Evolutionary conservation across 2,329 filamentous ascomycete species (phyloP).

Genomic region (Pseudovirgaria hyperparasitica): DNA sequence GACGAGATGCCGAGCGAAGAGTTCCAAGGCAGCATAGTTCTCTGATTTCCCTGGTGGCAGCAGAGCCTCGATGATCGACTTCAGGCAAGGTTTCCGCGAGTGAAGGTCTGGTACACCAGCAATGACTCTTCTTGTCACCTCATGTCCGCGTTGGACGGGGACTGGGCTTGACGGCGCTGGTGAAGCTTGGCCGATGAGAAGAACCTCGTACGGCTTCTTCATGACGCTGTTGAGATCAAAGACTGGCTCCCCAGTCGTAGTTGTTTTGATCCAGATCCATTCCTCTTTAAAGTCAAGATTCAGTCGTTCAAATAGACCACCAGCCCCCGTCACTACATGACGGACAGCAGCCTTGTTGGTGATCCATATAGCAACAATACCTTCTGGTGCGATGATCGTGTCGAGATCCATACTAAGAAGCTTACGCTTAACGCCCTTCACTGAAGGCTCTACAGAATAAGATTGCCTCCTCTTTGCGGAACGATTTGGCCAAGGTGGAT

Average conservation of each 20-base stretch:
- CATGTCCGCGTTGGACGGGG: slow-evolving; percentile 11
- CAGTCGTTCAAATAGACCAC: slow-evolving; percentile 54
- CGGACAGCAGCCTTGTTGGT: slow-evolving; percentile 55
- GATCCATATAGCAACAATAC: slow-evolving; percentile 59
- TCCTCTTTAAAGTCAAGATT: slow-evolving; percentile 53
- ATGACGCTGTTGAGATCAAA: slow-evolving; percentile 46
- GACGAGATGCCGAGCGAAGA: slow-evolving; percentile 64
- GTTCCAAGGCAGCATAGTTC: slow-evolving; percentile 51
- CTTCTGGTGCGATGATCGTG: slow-evolving; percentile 18
- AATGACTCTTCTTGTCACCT: slow-evolving; percentile 42
- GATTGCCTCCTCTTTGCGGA: slow-evolving; percentile 51
- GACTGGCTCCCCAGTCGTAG: slow-evolving; percentile 50
- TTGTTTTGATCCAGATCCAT: slow-evolving; percentile 72
- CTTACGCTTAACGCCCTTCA: slow-evolving; percentile 33
- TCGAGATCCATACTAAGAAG: slow-evolving; percentile 35
- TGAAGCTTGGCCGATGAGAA: slow-evolving; percentile 45
- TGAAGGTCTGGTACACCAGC: slow-evolving; percentile 63
- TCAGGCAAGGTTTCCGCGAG: slow-evolving; percentile 65
- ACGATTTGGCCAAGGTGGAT: slow-evolving; percentile 73
- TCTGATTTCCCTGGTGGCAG: slow-evolving; percentile 25
- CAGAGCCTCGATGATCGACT: slow-evolving; percentile 44
- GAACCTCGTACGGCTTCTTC: slow-evolving; percentile 66
- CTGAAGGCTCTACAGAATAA: slow-evolving; percentile 32
- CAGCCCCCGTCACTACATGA: slow-evolving; percentile 39
- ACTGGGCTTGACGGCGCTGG: slow-evolving; percentile 13